phyloP scores from a whole-genome alignment of 1,139 yeast species.

The Kodamaea derodonti region DNA sequence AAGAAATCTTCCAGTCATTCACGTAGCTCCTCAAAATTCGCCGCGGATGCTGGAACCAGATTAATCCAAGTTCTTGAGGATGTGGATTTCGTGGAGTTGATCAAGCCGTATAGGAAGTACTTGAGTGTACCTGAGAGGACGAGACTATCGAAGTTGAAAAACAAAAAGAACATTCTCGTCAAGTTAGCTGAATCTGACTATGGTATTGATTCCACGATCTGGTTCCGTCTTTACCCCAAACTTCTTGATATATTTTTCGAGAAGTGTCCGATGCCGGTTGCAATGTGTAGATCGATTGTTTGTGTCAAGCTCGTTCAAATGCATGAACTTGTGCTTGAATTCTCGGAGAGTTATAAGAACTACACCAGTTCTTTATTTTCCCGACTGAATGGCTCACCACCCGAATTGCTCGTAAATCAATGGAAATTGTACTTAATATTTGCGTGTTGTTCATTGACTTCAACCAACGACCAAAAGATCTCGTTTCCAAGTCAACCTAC shows the following conservation, averaged over 20 bases:
- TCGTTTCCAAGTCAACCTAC: conserved; percentile 57
- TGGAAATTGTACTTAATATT: conserved; percentile 88
- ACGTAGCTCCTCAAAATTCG: conserved; percentile 65
- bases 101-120: conserved; percentile 55
- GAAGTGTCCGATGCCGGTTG: conserved; percentile 89
- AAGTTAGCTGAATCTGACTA: conserved; percentile 85
- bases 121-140: conserved; percentile 80
- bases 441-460: conserved; percentile 88
- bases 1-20: conserved; percentile 32
- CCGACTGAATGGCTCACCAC: conserved; percentile 36
- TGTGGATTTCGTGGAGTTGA: conserved; percentile 62
- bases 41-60: conserved; percentile 76
- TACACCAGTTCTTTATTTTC: conserved; percentile 40
- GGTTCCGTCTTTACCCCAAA: conserved; percentile 86
- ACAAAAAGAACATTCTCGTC: conserved; percentile 61
- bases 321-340: conserved; percentile 71
- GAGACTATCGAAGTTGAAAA: conserved; percentile 61
- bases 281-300: conserved; percentile 87
- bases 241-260: conserved; percentile 71
- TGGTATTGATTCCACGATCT: conserved; percentile 91
- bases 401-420: conserved; percentile 76
- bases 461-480: conserved; percentile 79
- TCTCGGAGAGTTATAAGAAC: conserved; percentile 50
- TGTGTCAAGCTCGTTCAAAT: conserved; percentile 86
- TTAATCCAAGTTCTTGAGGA: conserved; percentile 74